phyloP scores from a whole-genome alignment of 2,329 filamentous ascomycete species.

The Pestalotiopsis sp. region DNA sequence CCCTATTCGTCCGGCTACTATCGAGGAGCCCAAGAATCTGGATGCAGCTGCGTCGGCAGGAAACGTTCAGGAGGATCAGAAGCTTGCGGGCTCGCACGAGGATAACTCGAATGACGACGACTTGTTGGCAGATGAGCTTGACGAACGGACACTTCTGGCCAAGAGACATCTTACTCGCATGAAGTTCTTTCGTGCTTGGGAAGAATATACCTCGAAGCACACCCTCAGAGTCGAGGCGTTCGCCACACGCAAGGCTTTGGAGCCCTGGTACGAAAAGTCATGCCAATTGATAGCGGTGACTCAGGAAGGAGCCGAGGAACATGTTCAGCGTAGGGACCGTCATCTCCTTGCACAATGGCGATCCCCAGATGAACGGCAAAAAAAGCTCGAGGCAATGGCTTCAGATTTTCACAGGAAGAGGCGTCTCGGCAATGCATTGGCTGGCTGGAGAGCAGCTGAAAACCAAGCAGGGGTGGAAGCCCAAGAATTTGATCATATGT shows the following conservation, averaged over 20 bases:
- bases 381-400: slow-evolving; percentile 11
- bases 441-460: slow-evolving; percentile 14
- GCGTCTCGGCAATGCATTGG: slow-evolving; percentile 5
- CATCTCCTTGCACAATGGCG: slow-evolving; percentile 13
- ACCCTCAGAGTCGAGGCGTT: slow-evolving; percentile 26
- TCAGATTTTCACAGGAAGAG: slow-evolving; percentile 4
- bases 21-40: neutral
- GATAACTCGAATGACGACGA: too few species aligned
- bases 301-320: slow-evolving; percentile 7
- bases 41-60: neutral
- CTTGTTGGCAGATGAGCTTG: slow-evolving; percentile 10
- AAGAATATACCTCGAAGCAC: slow-evolving; percentile 28
- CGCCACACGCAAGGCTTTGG: slow-evolving; percentile 11
- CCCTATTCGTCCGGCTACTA: neutral
- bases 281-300: neutral
- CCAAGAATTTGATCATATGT: slow-evolving; percentile 12
- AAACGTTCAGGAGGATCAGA: neutral
- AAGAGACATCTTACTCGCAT: slow-evolving; percentile 35
- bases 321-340: slow-evolving; percentile 2
- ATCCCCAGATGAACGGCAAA: slow-evolving; percentile 10
- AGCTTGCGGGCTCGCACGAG: neutral
- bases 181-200: slow-evolving; percentile 35
- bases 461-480: neutral
- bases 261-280: slow-evolving; percentile 16
- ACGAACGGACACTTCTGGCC: slow-evolving; percentile 33